Evolutionary conservation across 306 rosid genomes (phyloP).

Genomic region (Malus orientalis): DNA sequence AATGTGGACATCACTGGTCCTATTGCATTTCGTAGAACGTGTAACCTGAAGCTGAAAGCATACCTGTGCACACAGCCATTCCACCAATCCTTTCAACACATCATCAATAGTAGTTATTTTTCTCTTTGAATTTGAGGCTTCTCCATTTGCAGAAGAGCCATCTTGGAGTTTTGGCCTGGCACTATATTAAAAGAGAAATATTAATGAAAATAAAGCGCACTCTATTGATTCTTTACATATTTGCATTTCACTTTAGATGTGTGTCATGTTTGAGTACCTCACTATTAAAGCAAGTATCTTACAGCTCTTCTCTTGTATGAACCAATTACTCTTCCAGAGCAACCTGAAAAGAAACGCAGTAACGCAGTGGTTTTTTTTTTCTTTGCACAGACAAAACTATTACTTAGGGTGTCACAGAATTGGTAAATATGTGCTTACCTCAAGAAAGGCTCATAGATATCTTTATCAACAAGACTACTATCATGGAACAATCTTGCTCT

Average conservation of each 20-base stretch:
- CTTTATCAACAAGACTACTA: conserved; percentile 58
- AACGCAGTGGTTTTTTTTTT: not conserved
- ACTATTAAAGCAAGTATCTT: conserved; percentile 77
- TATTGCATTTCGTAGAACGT: not conserved
- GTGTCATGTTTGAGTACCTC: conserved; percentile 43
- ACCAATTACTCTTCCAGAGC: conserved; percentile 97
- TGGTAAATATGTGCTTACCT: conserved; percentile 43
- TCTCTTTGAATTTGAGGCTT: conserved; percentile 65
- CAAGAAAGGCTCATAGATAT: conserved; percentile 84
- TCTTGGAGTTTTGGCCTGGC: conserved; percentile 65
- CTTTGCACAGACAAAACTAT: not conserved
- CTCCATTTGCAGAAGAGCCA: conserved; percentile 49
- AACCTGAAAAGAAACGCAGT: conserved; percentile 45
- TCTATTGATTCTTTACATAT: conserved; percentile 12
- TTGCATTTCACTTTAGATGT: conserved; percentile 4
- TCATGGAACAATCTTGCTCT: conserved; percentile 91
- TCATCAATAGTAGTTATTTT: conserved; percentile 58
- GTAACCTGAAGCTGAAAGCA: conserved; percentile 12
- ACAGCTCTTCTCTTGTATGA: conserved; percentile 94
- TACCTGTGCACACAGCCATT: conserved; percentile 99
- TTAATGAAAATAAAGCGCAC: not conserved
- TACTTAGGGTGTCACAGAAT: not conserved
- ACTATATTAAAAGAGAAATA: conserved; percentile 31
- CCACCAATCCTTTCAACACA: conserved; percentile 82
- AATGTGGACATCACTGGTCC: not conserved